Evolutionary conservation across 2,329 filamentous ascomycete genomes (phyloP).

Genomic region (Triangularia verruculosa): DNA sequence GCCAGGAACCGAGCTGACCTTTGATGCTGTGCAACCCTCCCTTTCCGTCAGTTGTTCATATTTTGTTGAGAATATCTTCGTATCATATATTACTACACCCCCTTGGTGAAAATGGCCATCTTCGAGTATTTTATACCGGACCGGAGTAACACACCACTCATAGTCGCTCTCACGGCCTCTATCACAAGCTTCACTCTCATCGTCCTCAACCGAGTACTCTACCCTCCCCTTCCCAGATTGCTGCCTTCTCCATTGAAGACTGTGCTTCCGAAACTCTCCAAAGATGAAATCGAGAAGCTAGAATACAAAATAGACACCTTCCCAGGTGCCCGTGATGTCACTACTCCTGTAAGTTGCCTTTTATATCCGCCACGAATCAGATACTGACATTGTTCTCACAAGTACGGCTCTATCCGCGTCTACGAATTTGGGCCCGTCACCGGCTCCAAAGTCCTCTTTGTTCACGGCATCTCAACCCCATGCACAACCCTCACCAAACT

Average conservation of each 20-base stretch:
- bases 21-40: neutral
- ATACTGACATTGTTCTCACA: neutral
- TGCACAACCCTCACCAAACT: constrained; percentile 69
- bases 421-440: constrained; percentile 79
- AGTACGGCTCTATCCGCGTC: constrained; percentile 71
- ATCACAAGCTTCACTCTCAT: constrained; percentile 24
- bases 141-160: constrained; percentile 12
- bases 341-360: constrained; percentile 53
- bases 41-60: neutral
- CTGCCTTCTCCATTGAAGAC: constrained; percentile 29
- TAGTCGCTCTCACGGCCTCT: constrained; percentile 25
- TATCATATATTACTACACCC: constrained; percentile 4
- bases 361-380: neutral
- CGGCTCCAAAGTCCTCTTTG: constrained; percentile 70
- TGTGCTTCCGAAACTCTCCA: constrained; percentile 25
- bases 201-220: constrained; percentile 26
- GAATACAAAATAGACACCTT: constrained; percentile 66
- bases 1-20: neutral
- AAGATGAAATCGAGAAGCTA: constrained; percentile 28
- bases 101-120: constrained; percentile 6
- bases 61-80: neutral
- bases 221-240: constrained; percentile 24
- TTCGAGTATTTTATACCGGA: neutral
- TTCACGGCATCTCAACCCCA: constrained; percentile 83
- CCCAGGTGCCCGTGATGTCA: constrained; percentile 70